Base-by-base conservation (phyloP, 176 grass and related monocot genomes). In the Ensete glaucum region DNA sequence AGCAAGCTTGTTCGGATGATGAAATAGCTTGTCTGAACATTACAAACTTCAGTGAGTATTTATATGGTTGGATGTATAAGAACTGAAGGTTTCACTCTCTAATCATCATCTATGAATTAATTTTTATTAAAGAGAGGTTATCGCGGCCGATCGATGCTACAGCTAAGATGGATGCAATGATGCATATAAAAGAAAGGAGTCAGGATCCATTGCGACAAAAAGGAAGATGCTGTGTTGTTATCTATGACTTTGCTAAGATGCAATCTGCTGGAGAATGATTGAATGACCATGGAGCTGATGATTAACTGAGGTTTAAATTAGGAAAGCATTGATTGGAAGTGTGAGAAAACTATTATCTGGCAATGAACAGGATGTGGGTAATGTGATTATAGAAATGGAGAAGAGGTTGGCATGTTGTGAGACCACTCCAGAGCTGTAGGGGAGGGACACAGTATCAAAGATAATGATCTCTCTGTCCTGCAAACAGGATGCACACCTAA, bases 1-100 rank as follows among this genome's bases (percentile, higher is more conserved):
- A 79, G 62, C 23, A 81, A 65, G 72, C 81, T 0, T 48, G 76
- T n/a, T 62, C 4, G 10, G 20, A 19, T 15, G 57, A 62, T 15
- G 20, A n/a, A 15, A 19, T 17, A 17, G 13, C 15, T 62, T 15
- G 57, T 9, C 17, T 8, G 13, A 43, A 15, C 15, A 62, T 15
- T 19, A 8, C 14, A 6, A 62, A 62, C 14, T 62, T 62, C 57
- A 17, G 20, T 15, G 57, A 62, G 57, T 21, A 62, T 62, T 62
- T 62, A 62, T 62, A 20, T n/a, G 34, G 34, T 43, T 62, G 57
- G 20, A 6, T 8, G 20, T 8, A 62, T 19, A 62, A 62, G 57
- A 62, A 43, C 21, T 17, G 57, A 62, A 43, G 34, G 34, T 14
- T 21, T 21, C 57, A 8, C 57, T 6, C 13, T 19, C 20, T 62